phyloP scores from a whole-genome alignment of 148 eudicot species.

The Dianthus caryophyllus region DNA sequence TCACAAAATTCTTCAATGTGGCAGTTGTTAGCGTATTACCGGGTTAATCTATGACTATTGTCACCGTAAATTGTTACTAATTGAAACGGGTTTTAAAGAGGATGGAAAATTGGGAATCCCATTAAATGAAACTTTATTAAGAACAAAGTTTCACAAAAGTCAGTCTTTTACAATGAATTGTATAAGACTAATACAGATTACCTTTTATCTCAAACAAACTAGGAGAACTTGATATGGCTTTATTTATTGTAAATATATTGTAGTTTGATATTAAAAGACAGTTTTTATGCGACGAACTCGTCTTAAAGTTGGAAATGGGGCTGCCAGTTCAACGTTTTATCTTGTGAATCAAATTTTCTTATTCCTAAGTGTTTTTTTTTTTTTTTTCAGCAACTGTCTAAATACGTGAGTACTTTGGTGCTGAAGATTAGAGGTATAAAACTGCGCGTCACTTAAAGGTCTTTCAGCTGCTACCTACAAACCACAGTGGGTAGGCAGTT shows the following conservation, averaged over 20 bases:
- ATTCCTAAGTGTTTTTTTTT: conserved; percentile 4
- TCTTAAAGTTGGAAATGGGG: not conserved
- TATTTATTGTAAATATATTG: no score
- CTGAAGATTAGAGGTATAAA: not conserved
- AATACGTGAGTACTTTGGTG: not conserved
- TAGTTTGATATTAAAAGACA: no score
- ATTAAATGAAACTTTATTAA: not conserved
- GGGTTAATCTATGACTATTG: no score
- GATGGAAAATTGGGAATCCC: not conserved
- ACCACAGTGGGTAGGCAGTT: conserved; percentile 60
- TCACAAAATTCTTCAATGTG: not conserved
- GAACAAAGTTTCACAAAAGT: no score
- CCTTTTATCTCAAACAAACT: no score
- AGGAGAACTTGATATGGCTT: no score
- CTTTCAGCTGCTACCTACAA: conserved; percentile 29
- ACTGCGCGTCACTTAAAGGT: not conserved
- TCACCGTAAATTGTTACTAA: no score
- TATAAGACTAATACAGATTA: no score
- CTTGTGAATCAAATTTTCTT: not conserved
- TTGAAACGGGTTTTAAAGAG: not conserved
- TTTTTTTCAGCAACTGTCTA: not conserved
- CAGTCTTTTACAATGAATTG: no score
- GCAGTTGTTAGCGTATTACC: not conserved
- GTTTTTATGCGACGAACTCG: no score
- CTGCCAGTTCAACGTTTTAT: not conserved